Evolutionary conservation across 495 filamentous ascomycete species (phyloP).

Genomic region (Penicillium simplicissimum): DNA sequence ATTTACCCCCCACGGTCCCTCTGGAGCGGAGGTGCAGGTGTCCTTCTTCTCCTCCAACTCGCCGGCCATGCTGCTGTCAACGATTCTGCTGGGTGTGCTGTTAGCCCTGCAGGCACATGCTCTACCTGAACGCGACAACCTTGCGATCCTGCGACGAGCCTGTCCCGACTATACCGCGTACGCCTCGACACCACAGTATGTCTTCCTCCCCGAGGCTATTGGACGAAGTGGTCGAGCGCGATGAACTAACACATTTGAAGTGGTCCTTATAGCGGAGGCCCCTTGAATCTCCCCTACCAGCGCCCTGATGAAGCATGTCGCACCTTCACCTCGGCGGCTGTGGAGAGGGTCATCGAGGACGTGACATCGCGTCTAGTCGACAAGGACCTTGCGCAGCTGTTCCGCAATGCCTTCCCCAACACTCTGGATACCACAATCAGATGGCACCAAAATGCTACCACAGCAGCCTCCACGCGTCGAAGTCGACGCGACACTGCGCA

Average conservation of each 20-base stretch:
- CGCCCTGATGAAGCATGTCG: slow-evolving; percentile 78
- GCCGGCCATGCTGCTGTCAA: slow-evolving; percentile 21
- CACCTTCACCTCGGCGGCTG: slow-evolving; percentile 80
- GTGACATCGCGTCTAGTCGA: slow-evolving; percentile 78
- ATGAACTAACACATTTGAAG: slow-evolving; percentile 39
- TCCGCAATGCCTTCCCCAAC: slow-evolving; percentile 97
- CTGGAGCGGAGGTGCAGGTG: neutral
- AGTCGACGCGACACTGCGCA: slow-evolving; percentile 53
- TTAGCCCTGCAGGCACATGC: slow-evolving; percentile 28
- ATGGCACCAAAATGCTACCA: slow-evolving; percentile 63
- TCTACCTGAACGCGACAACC: slow-evolving; percentile 30
- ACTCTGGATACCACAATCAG: slow-evolving; percentile 90
- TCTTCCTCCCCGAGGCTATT: neutral
- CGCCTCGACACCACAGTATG: slow-evolving; percentile 48
- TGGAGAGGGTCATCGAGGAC: slow-evolving; percentile 85
- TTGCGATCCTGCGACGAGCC: slow-evolving; percentile 40
- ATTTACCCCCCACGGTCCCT: slow-evolving; percentile 7
- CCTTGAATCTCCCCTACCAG: slow-evolving; percentile 83
- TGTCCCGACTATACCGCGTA: slow-evolving; percentile 56
- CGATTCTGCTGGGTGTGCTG: slow-evolving; percentile 30
- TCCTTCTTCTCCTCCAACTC: neutral
- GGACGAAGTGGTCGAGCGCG: neutral
- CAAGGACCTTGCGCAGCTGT: slow-evolving; percentile 86
- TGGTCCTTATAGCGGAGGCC: slow-evolving; percentile 75
- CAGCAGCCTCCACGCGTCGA: slow-evolving; percentile 30